Percentiles rank a stretch among this genome's conserved stretches.
Evolutionary conservation across 176 grass and related monocot species (phyloP).

Genomic region (Hyparrhenia diplandra): DNA sequence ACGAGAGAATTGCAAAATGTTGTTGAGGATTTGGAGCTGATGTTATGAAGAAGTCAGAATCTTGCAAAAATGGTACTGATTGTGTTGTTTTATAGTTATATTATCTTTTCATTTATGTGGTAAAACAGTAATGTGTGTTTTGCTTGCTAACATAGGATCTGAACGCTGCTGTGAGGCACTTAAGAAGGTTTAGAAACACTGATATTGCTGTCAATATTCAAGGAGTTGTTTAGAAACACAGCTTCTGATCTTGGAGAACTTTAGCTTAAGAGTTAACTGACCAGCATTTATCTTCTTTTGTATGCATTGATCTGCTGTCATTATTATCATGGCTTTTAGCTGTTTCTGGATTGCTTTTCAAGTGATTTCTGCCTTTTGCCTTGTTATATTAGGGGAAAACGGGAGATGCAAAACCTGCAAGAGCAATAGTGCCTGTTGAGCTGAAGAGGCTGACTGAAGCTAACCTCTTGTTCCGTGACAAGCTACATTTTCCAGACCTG

Average conservation of each 20-base stretch:
- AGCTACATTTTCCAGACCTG: slow-evolving; percentile 81
- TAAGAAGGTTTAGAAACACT: too few species aligned
- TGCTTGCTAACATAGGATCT: too few species aligned
- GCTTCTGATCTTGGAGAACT: slow-evolving; percentile 85
- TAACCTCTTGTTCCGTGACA: slow-evolving; percentile 88
- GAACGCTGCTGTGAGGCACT: too few species aligned
- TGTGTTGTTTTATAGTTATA: background rate
- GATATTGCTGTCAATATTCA: too few species aligned
- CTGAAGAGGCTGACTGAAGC: slow-evolving; percentile 95
- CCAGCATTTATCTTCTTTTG: background rate
- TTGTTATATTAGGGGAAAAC: slow-evolving; percentile 72
- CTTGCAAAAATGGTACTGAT: background rate
- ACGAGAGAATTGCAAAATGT: background rate
- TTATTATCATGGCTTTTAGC: background rate
- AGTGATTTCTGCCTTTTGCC: slow-evolving; percentile 3
- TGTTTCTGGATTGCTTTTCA: background rate
- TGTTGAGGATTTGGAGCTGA: background rate
- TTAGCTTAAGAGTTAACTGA: slow-evolving; percentile 51
- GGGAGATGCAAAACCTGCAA: slow-evolving; percentile 86
- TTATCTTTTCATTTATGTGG: too few species aligned
- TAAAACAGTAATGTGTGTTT: too few species aligned
- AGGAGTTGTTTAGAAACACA: slow-evolving; percentile 43
- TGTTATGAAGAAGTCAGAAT: background rate
- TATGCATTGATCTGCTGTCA: background rate
- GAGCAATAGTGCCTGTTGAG: slow-evolving; percentile 92